Base-by-base conservation (phyloP, 495 filamentous ascomycete genomes). In the Hypoxylon cercidicola region DNA sequence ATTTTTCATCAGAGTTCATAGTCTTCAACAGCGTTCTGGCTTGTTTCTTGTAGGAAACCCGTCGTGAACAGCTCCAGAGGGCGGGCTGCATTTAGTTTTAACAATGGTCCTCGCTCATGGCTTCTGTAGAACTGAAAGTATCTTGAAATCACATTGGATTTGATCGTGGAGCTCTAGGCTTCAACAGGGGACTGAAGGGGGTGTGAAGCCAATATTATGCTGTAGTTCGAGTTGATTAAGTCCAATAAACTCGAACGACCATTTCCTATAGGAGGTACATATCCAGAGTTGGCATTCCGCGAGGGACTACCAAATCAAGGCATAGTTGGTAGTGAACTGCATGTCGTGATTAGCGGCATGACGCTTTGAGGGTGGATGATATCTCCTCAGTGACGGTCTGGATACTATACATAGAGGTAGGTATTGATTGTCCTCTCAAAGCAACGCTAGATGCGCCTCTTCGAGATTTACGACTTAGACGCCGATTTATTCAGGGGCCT, bases 381-480 rank as follows among this genome's bases (percentile, higher is more conserved):
- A 32, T 32, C 8, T 32, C 9, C 8, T 32, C 1, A 32, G 30
- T 32, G 30, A 10, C 30, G 1, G 30, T 7, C 25, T 7, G 25
- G 25, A 28, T 28, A 28, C 25, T 28, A 32, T 32, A 32, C 30
- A 10, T 32, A 25, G 1, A 10, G 1, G 3, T 4, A 32, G 8
- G 30, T 32, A 32, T 11, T 32, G 25, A 28, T 28, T 7, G 7
- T 28, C 25, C 9, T 32, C 30, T 47, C 41, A 15, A 20, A n/a
- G 32, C 43, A 50, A 55, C 45, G 25, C 60, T 55, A 25, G 50
- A 52, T 63, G 60, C 52, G 60, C 52, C 60, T 50, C 34, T 43
- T 40, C 45, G 39, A 49, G 41, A 30, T 50, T 44, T 53, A n/a
- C 12, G 32, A 25, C 46, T 41, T 35, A 37, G 46, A 34, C 28